These are phyloP conservation scores for Brasilioporus rufonigricans DNA, from an alignment of 768 basidiomycete genomes.

Conservation along the genomic window DNA sequence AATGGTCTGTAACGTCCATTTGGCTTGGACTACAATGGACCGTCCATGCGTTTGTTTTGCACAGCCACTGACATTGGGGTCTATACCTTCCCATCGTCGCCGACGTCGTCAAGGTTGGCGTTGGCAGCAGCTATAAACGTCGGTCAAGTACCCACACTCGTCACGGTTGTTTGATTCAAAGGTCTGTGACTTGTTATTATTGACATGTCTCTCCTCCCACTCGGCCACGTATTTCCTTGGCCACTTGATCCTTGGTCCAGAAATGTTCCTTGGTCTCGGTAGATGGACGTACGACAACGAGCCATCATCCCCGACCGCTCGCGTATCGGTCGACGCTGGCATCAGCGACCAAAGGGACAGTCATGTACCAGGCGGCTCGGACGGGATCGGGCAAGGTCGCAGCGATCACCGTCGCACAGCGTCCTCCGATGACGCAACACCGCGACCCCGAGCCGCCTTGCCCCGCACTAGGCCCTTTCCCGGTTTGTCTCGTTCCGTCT, in stretches of 20 bases:
- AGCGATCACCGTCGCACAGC: constrained; percentile 28
- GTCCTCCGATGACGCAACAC: constrained; percentile 51
- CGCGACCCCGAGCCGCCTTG: constrained; percentile 40
- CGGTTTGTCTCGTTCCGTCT: constrained; percentile 18
- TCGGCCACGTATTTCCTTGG: constrained; percentile 1
- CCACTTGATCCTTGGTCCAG: background rate
- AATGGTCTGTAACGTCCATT: no score
- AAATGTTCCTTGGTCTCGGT: constrained; percentile 25
- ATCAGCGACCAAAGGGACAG: constrained; percentile 5
- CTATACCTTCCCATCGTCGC: background rate
- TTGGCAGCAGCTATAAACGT: constrained; percentile 7
- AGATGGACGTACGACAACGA: constrained; percentile 23
- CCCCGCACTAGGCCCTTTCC: constrained; percentile 16
- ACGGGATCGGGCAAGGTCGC: constrained; percentile 7
- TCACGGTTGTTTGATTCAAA: constrained; percentile 17
- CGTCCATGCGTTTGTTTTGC: background rate
- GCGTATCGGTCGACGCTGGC: constrained; percentile 6
- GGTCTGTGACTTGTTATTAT: constrained; percentile 13
- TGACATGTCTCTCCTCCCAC: constrained; percentile 4
- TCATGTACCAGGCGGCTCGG: background rate
- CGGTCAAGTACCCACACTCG: background rate
- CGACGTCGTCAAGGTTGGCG: background rate
- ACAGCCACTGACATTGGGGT: constrained; percentile 20
- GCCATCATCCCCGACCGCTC: constrained; percentile 13
- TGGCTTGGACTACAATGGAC: no score